Conservation (phyloP, 2,329 filamentous ascomycete species). For the Cordyceps fumosorosea region DNA sequence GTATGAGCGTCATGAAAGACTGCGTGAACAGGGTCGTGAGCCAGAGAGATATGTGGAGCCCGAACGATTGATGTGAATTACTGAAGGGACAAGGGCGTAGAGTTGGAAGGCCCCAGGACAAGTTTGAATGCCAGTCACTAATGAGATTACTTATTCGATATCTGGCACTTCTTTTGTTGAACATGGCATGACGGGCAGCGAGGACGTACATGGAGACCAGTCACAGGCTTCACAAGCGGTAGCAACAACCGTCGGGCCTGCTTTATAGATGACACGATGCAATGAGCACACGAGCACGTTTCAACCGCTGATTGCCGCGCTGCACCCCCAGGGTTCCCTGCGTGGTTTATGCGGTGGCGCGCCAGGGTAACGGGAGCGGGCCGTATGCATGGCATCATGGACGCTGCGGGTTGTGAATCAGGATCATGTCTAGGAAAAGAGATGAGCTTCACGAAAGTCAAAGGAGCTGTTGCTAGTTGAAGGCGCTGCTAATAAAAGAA, state of each 20-base stretch:
- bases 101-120: too few species aligned
- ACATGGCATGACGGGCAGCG: too few species aligned
- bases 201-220: neutral
- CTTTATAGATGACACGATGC: neutral
- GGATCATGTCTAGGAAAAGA: neutral
- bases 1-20: neutral
- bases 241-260: neutral
- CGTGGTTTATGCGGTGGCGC: constrained; percentile 7
- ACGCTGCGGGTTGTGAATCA: neutral
- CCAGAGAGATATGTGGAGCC: neutral
- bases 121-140: neutral
- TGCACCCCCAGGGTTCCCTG: neutral
- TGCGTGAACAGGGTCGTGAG: neutral
- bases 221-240: too few species aligned
- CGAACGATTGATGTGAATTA: neutral
- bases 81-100: neutral
- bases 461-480: neutral
- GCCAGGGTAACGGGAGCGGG: constrained; percentile 1
- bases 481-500: too few species aligned
- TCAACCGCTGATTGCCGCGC: neutral
- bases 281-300: neutral
- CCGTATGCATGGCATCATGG: neutral
- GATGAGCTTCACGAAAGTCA: neutral
- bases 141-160: too few species aligned
- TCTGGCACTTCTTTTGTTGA: neutral